Percentiles rank a stretch among this genome's conserved stretches.
These are phyloP conservation scores for Schizosaccharomyces versatilis DNA, from an alignment of 1,139 yeast genomes.

Conservation along the genomic window DNA sequence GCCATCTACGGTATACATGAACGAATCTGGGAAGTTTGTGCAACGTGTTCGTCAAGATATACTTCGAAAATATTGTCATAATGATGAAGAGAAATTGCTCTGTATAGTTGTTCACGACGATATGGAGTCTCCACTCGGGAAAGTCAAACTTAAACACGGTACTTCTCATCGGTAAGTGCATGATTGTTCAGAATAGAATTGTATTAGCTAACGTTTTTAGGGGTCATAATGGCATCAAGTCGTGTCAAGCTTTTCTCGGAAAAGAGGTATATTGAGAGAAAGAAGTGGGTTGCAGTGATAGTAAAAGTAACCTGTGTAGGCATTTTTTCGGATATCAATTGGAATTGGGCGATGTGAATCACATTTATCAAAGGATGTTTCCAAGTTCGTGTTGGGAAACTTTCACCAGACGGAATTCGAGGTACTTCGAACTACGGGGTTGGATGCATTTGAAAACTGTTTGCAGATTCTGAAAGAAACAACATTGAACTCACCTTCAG, in stretches of 20 bases:
- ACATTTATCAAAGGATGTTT: background rate
- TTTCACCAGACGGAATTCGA: background rate
- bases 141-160: background rate
- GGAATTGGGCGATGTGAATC: slow-evolving; percentile 2
- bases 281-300: background rate
- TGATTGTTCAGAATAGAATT: background rate
- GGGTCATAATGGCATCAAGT: background rate
- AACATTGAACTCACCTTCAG: too few relatives aligned
- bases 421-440: background rate
- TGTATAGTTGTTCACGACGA: background rate
- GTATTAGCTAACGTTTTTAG: background rate
- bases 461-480: too few relatives aligned
- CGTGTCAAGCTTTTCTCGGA: background rate
- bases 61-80: background rate
- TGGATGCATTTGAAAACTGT: background rate
- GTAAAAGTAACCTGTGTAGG: background rate
- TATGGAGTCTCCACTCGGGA: background rate
- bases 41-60: background rate
- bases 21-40: background rate
- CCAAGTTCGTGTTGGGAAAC: background rate
- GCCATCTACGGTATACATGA: background rate
- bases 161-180: background rate
- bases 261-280: background rate
- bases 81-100: background rate
- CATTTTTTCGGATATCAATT: background rate